Conservation (phyloP, 1,139 yeast species). For the Pichia sp. region DNA sequence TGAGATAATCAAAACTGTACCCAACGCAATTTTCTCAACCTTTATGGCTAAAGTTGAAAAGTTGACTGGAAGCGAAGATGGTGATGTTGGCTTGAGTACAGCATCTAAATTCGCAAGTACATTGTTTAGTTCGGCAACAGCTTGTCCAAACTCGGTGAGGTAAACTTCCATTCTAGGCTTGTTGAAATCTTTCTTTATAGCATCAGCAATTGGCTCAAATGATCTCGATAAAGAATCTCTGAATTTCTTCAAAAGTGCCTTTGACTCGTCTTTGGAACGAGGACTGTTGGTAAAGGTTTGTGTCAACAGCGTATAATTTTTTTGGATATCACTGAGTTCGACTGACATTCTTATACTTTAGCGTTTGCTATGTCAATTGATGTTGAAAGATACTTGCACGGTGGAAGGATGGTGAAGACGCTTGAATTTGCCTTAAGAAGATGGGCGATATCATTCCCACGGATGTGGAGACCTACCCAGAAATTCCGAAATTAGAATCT, state of each 20-base stretch:
- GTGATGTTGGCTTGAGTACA: conserved; percentile 56
- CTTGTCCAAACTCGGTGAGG: conserved; percentile 50
- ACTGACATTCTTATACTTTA: background rate
- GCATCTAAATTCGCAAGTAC: conserved; percentile 55
- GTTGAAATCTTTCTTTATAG: conserved; percentile 63
- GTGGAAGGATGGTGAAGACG: too few relatives aligned
- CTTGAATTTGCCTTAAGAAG: too few relatives aligned
- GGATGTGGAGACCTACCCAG: too few relatives aligned
- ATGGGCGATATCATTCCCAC: too few relatives aligned
- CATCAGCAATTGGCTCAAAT: conserved; percentile 48
- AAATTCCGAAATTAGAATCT: too few relatives aligned
- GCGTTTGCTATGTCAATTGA: background rate
- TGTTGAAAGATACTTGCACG: too few relatives aligned
- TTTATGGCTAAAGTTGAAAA: conserved; percentile 45
- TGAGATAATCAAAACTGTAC: conserved; percentile 68
- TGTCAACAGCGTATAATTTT: background rate
- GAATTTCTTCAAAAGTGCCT: conserved; percentile 48
- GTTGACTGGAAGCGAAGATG: conserved; percentile 43
- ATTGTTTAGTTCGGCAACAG: conserved; percentile 53
- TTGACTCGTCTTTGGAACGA: conserved; percentile 13
- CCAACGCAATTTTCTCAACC: conserved; percentile 67
- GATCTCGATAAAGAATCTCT: conserved; percentile 65
- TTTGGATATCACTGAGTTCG: background rate
- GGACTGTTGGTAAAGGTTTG: conserved; percentile 8
- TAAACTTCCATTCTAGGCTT: conserved; percentile 60